phyloP scores from a whole-genome alignment of 108 stramenopile species.

The Aurantiochytrium sp. region DNA sequence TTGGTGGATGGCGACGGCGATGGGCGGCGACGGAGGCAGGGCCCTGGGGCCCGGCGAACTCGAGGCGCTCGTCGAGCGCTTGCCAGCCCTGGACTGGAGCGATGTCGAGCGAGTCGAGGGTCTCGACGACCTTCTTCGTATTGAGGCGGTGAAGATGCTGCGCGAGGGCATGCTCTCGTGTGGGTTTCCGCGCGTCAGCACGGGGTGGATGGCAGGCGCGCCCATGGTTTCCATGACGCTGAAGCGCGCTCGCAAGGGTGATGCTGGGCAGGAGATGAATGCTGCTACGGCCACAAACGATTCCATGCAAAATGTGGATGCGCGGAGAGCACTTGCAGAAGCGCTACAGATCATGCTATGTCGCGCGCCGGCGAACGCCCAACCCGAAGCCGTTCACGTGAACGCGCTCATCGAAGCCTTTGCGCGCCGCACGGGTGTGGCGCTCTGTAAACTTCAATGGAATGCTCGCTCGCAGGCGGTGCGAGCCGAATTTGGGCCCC shows the following conservation, averaged over 20 bases:
- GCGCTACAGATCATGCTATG: neutral
- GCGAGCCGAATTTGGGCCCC: neutral
- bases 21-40: too few species aligned
- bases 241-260: neutral
- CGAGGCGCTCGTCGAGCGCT: neutral
- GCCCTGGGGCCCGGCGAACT: neutral
- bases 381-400: neutral
- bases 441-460: neutral
- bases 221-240: neutral
- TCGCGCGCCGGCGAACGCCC: neutral
- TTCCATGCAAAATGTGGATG: too few species aligned
- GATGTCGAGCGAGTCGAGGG: neutral
- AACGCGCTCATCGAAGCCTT: neutral
- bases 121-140: neutral
- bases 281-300: too few species aligned
- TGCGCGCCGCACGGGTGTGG: neutral
- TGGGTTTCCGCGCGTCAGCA: neutral
- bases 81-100: neutral
- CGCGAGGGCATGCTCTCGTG: neutral
- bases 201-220: neutral
- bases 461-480: neutral
- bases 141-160: neutral
- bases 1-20: too few species aligned
- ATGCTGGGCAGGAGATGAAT: too few species aligned
- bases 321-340: neutral